Evolutionary conservation across 371 early-diverging fungal species (phyloP).

Genomic region (Fennellomyces sp.): DNA sequence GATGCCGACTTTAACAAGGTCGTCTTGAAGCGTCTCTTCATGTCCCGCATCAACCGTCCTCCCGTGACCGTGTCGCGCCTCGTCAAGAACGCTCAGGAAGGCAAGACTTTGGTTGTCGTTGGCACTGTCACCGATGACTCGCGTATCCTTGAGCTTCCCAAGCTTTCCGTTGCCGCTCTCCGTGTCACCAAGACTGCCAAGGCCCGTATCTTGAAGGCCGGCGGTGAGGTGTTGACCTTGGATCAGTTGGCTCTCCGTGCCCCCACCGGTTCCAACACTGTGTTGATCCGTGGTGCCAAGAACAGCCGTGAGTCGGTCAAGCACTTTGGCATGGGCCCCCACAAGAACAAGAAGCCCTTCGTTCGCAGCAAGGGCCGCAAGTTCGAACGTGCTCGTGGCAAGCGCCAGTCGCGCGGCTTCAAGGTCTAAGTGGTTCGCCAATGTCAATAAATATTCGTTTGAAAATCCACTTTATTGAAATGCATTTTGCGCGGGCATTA

Average conservation of each 20-base stretch:
- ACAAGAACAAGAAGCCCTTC: constrained; percentile 86
- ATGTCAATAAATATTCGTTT: too few relatives aligned
- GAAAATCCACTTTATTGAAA: too few relatives aligned
- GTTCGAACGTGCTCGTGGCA: constrained; percentile 99
- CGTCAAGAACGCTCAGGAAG: constrained; percentile 65
- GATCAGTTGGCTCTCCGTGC: constrained; percentile 98
- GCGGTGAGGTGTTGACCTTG: constrained; percentile 97
- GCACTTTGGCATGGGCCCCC: constrained; percentile 85
- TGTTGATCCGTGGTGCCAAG: constrained; percentile 93
- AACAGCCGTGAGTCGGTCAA: constrained; percentile 94
- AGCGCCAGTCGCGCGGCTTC: constrained; percentile 95
- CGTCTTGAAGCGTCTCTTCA: constrained; percentile 96
- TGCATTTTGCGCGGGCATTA: neutral
- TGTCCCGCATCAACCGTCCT: constrained; percentile 97
- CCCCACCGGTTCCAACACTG: constrained; percentile 95
- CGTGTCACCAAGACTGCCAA: constrained; percentile 94
- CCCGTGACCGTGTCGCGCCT: constrained; percentile 93
- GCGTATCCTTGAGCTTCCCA: constrained; percentile 93
- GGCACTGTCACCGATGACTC: constrained; percentile 97
- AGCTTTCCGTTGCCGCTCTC: constrained; percentile 95
- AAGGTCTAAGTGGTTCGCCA: constrained; percentile 77
- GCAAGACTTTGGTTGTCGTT: constrained; percentile 91
- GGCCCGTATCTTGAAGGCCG: constrained; percentile 97
- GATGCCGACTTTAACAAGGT: constrained; percentile 98
- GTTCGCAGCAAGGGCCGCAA: constrained; percentile 99